Conservation (phyloP, 2,329 filamentous ascomycete genomes). For the Penicillium sp. region DNA sequence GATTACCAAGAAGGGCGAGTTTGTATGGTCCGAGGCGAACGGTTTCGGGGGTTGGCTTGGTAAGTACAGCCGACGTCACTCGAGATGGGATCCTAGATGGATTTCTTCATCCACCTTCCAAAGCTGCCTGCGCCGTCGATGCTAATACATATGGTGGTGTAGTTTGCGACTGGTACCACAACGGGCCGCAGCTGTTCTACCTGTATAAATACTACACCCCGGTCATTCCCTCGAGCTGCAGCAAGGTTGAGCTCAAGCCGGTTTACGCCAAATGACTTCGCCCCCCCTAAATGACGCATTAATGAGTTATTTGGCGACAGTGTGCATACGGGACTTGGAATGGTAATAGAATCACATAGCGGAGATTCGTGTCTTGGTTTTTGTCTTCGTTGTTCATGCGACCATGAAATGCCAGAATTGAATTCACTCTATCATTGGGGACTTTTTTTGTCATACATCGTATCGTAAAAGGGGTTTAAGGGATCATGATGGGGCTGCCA, state of each 20-base stretch:
- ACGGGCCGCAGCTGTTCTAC: conserved; percentile 42
- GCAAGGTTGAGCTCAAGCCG: conserved; percentile 30
- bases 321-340: neutral
- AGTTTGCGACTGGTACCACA: conserved; percentile 45
- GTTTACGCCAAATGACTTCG: conserved; percentile 19
- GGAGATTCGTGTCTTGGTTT: no score
- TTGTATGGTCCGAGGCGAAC: conserved; percentile 30
- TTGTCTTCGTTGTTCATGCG: no score
- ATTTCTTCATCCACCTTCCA: no score
- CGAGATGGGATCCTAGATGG: no score
- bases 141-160: conserved; percentile 7
- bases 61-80: no score
- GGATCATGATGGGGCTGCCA: conserved; percentile 10
- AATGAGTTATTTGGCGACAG: neutral
- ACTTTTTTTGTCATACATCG: conserved; percentile 14
- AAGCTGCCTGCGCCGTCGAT: neutral
- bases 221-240: conserved; percentile 34
- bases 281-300: neutral
- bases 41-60: conserved; percentile 42
- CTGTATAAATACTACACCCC: conserved; percentile 24
- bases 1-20: conserved; percentile 23
- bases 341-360: conserved; percentile 1
- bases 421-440: conserved; percentile 3
- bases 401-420: neutral
- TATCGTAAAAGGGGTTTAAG: no score